Base-by-base conservation (phyloP, 2,329 filamentous ascomycete species). In the Rutstroemia sp. region DNA sequence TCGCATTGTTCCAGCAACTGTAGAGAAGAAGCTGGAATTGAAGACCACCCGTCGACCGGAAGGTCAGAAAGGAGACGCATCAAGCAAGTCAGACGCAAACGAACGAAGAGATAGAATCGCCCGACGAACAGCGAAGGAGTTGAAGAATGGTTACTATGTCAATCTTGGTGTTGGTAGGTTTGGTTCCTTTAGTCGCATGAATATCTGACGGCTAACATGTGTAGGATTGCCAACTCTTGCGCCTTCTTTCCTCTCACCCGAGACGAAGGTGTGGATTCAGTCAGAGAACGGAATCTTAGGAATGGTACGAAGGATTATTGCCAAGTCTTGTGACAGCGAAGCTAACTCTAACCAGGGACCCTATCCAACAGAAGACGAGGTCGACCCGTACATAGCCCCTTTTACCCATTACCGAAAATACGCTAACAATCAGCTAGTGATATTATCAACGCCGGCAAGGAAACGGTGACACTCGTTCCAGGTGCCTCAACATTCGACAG, bases 251-350 rank as follows among this genome's bases (percentile, higher is more conserved):
- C 73, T 95, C 6, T 82, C 87, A 1, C 71, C 80, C 0, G 80
- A 80, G 51, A 79, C 83, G 16, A 82, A 86, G 59, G 90, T 95
- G 30, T 90, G 89, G 82, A 80, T 95, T 45, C 90, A 95, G 70
- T 90, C 86, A 0, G 90, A 95, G 74, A 95, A 95, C 71, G 90
- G 90, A 10, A 87, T 95, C 57, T 71, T 95, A 1, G 90, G 90
- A 45, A 90, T 95, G 76, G 61, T 62, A 38, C 30, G 30, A 34
- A 34, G 30, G 4, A 34, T 34, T 9, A 34, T 14, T 4, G 30
- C 10, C 30, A 12, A 12, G 12, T 14, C 12, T 34, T 34, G 30
- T 34, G 30, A 34, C 10, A 34, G 30, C 10, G 30, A 38, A n/a
- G 19, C 37, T 51, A 23, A 51, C 18, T 25, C 10, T 25, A 19